phyloP scores from a whole-genome alignment of 2,329 filamentous ascomycete genomes.

The Colletotrichum siamense region DNA sequence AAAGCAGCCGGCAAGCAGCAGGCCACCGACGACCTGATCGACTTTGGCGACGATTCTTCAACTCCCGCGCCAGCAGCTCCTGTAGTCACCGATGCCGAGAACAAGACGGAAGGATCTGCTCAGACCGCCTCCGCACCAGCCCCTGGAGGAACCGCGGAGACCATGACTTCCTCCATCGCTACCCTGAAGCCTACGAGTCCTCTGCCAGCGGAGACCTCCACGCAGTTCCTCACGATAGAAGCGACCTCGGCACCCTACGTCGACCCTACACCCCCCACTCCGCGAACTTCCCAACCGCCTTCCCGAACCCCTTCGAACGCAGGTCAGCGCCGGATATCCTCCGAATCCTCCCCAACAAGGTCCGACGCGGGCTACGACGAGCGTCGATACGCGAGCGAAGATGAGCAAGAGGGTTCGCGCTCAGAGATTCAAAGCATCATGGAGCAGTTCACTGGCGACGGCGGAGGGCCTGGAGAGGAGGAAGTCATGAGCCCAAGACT shows the following conservation, averaged over 20 bases:
- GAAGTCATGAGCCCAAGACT: constrained; percentile 93
- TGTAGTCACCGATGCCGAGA: neutral
- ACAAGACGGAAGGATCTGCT: neutral
- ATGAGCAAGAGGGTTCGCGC: constrained; percentile 72
- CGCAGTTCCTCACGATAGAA: constrained; percentile 54
- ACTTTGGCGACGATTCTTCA: constrained; percentile 14
- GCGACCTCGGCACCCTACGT: constrained; percentile 50
- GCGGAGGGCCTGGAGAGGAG: constrained; percentile 73
- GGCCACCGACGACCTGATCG: constrained; percentile 19
- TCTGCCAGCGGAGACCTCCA: constrained; percentile 37
- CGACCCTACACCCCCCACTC: constrained; percentile 64
- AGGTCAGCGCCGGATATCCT: constrained; percentile 49
- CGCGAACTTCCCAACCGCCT: constrained; percentile 57
- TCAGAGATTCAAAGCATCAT: constrained; percentile 97
- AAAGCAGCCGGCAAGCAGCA: constrained; percentile 14
- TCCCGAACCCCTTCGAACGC: constrained; percentile 65
- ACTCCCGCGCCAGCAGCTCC: neutral
- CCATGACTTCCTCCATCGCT: constrained; percentile 51
- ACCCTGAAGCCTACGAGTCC: constrained; percentile 53
- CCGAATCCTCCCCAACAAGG: constrained; percentile 57
- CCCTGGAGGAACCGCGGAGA: constrained; percentile 25
- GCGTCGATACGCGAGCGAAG: constrained; percentile 61
- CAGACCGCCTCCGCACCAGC: neutral
- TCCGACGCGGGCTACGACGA: constrained; percentile 65
- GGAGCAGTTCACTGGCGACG: constrained; percentile 87